Evolutionary conservation across 225 moss, liverwort and hornwort genomes (phyloP), one percentile per base, ranked within the genome.

Genomic region (Straminergon stramineum): DNA sequence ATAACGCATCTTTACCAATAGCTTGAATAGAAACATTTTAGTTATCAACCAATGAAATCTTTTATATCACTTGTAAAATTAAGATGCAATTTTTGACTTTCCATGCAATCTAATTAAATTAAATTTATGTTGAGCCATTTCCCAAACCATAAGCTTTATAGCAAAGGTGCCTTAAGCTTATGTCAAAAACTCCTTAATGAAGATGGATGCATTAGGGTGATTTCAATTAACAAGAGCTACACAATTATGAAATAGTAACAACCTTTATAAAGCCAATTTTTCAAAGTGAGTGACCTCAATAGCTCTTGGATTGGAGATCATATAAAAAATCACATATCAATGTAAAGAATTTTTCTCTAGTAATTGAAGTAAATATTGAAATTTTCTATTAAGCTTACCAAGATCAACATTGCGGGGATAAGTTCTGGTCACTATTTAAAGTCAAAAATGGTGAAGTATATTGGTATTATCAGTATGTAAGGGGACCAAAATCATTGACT

Each of bases 391-490:
- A 34, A 66, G 4, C 10, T 18, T 66, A 66, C 10, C 2, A 67
- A 20, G 6, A 11, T 67, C 20, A 20, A 67, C 6, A 20, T 37
- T 67, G 10, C 4, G 6, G 19, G 5, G 5, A 67, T 67, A 7
- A 18, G 5, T 67, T 10, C 19, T 35, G 10, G 18, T 10, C 5
- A 35, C 35, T 17, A 67, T 67, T 19, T 35, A 3, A 19, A 67
- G 11, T 6, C 3, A 35, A 35, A 65, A 67, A 35, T 1, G 10
- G 24, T 34, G 20, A 9, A 0, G 1, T 67, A 35, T 35, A 65
- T 5, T 4, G 8, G 0, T 67, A 2, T 67, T 67, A 20, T 67
- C 6, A 9, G 1, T 6, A 67, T 20, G 10, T 20, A 0, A 35
- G 6, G 35, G 10, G 6, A 37, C 37, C 11, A 37, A 67, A 67